phyloP scores from a whole-genome alignment of 2,329 filamentous ascomycete genomes.

The Fusarium mundagurra region DNA sequence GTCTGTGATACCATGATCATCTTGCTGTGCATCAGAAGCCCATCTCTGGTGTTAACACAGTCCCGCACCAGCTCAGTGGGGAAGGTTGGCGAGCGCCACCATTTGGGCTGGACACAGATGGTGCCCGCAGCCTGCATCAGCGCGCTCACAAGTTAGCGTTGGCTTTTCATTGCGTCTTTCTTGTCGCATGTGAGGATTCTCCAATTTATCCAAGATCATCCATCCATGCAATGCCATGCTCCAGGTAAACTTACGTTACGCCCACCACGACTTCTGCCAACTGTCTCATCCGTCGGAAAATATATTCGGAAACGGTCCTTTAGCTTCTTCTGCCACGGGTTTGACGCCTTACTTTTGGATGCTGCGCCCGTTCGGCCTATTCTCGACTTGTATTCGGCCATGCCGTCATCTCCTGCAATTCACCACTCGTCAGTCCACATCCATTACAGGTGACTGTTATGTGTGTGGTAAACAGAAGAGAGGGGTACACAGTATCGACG shows the following conservation, averaged over 20 bases:
- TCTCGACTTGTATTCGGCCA: constrained; percentile 57
- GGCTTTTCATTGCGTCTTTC: constrained; percentile 19
- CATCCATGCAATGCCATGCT: constrained; percentile 3
- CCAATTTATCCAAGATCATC: constrained; percentile 24
- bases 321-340: constrained; percentile 39
- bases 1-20: constrained; percentile 61
- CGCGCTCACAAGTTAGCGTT: constrained; percentile 38
- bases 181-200: constrained; percentile 32
- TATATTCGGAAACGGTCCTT: constrained; percentile 74
- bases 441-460: constrained; percentile 8
- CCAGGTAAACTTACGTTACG: constrained; percentile 53
- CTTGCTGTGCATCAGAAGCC: constrained; percentile 91
- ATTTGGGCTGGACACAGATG: constrained; percentile 79
- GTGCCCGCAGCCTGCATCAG: constrained; percentile 76
- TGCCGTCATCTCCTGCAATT: constrained; percentile 49
- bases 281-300: constrained; percentile 80
- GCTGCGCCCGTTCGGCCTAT: constrained; percentile 41
- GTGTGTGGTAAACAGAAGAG: constrained; percentile 20
- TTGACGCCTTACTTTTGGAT: constrained; percentile 36
- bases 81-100: constrained; percentile 77
- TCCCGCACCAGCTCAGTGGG: constrained; percentile 78
- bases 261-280: constrained; percentile 72
- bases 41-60: constrained; percentile 74
- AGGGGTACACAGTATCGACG: constrained; percentile 26
- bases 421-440: constrained; percentile 27